phyloP scores from a whole-genome alignment of 495 filamentous ascomycete genomes.

The Lophiostoma macrostomum region DNA sequence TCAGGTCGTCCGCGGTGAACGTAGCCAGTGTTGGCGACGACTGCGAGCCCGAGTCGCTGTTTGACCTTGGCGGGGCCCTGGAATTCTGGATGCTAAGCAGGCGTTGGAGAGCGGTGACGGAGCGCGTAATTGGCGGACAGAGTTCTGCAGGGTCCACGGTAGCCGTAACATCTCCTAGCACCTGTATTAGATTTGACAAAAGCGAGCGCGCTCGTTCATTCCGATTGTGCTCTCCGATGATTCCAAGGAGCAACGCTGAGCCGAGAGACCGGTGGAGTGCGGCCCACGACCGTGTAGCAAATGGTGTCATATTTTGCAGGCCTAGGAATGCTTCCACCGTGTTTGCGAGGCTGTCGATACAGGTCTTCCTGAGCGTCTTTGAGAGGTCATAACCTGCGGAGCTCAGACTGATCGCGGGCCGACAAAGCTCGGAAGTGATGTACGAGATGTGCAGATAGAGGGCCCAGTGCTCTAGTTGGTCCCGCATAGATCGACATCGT shows the following conservation, averaged over 20 bases:
- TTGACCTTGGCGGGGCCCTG: background rate
- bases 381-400: slow-evolving; percentile 42
- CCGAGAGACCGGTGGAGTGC: slow-evolving; percentile 64
- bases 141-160: slow-evolving; percentile 40
- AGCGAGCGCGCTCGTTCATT: slow-evolving; percentile 40
- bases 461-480: slow-evolving; percentile 55
- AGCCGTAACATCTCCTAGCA: slow-evolving; percentile 38
- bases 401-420: slow-evolving; percentile 55
- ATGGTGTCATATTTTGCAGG: slow-evolving; percentile 63
- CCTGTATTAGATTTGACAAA: slow-evolving; percentile 35
- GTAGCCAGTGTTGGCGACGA: slow-evolving; percentile 19
- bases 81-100: slow-evolving; percentile 22
- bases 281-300: slow-evolving; percentile 64
- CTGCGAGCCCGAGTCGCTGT: slow-evolving; percentile 21
- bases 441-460: slow-evolving; percentile 59
- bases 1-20: slow-evolving; percentile 28
- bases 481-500: slow-evolving; percentile 47
- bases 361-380: slow-evolving; percentile 49
- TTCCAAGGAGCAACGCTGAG: slow-evolving; percentile 62
- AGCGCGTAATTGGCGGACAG: slow-evolving; percentile 39
- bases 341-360: slow-evolving; percentile 61
- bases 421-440: slow-evolving; percentile 58
- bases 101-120: slow-evolving; percentile 35
- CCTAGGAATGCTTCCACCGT: slow-evolving; percentile 67
- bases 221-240: slow-evolving; percentile 52